Base-by-base conservation (phyloP, 1,284 basidiomycete species). In the Austroboletus novae-zelandiae region DNA sequence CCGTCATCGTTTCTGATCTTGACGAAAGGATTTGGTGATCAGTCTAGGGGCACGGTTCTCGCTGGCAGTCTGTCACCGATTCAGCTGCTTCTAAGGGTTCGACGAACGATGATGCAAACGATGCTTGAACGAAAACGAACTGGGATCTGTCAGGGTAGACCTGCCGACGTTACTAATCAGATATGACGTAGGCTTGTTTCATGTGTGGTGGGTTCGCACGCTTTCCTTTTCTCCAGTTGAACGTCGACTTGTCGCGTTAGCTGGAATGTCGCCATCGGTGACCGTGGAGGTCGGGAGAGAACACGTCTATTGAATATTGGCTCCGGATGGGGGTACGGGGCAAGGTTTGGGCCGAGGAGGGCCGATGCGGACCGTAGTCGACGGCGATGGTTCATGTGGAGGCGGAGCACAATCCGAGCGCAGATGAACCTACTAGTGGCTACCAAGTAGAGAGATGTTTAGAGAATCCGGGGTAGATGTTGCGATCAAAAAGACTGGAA, bases 401-500 rank as follows among this genome's bases (percentile, higher is more conserved):
- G 20, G 20, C 5, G 20, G 20, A 23, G 20, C 5, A 23, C 20
- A 23, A 5, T 23, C 20, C 5, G 20, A 23, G 20, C 20, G 20
- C 3, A 23, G 20, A 23, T 23, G 20, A 23, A 23, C 20, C 3
- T 5, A 23, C 20, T 23, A 5, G 2, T 27, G 11, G 47, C 47
- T 29, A 44, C 31, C 23, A 36, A 31, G 35, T 17, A 40, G 45
- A n/a, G 20, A 35, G 18, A 40, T 36, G 14, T 44, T 10, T 31
- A 53, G 23, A n/a, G 34, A 31, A 13, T 37, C 52, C 45, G 46
- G 9, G n/a, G 27, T 14, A 41, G 25, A 4, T 29, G 27, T 17
- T 25, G 51, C 51, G 58, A 61, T 61, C 51, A 51, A 48, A 27
- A 30, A 44, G 25, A 14, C 13, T 11, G 18, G 18, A 10, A 23